Evolutionary conservation across 1,284 basidiomycete genomes (phyloP).

Genomic region (Melanopsichium pennsylvanicum): DNA sequence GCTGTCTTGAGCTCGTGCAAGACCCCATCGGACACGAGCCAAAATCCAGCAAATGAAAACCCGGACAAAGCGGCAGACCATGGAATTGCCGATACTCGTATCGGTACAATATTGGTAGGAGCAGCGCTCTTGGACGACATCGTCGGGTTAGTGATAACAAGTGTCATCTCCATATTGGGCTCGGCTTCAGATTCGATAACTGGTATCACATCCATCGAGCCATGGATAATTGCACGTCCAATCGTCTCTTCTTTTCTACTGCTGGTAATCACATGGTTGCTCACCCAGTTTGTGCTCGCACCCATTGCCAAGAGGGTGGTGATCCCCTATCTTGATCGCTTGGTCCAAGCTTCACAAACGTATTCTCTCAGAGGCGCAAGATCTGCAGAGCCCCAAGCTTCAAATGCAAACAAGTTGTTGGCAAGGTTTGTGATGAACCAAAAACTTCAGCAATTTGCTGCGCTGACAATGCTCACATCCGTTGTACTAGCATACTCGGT

Average conservation of each 20-base stretch:
- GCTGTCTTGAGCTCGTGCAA: constrained; percentile 66
- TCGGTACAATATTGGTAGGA: constrained; percentile 70
- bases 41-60: background rate
- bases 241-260: constrained; percentile 67
- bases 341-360: background rate
- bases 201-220: constrained; percentile 12
- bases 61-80: constrained; percentile 18
- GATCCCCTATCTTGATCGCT: constrained; percentile 13
- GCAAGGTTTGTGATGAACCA: background rate
- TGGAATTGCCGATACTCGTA: constrained; percentile 68
- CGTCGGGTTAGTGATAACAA: constrained; percentile 70
- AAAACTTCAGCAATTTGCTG: constrained; percentile 5
- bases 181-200: background rate
- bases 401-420: background rate
- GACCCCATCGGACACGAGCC: background rate
- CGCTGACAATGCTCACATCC: constrained; percentile 3
- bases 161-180: constrained; percentile 68
- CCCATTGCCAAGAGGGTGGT: constrained; percentile 13
- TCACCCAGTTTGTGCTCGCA: constrained; percentile 5
- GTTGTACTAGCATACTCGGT: constrained; percentile 17
- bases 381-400: background rate
- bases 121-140: constrained; percentile 72
- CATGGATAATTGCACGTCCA: constrained; percentile 68
- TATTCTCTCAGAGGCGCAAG: background rate
- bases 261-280: constrained; percentile 51